Evolutionary conservation across 495 filamentous ascomycete genomes (phyloP).

Genomic region (Extremus antarcticus): DNA sequence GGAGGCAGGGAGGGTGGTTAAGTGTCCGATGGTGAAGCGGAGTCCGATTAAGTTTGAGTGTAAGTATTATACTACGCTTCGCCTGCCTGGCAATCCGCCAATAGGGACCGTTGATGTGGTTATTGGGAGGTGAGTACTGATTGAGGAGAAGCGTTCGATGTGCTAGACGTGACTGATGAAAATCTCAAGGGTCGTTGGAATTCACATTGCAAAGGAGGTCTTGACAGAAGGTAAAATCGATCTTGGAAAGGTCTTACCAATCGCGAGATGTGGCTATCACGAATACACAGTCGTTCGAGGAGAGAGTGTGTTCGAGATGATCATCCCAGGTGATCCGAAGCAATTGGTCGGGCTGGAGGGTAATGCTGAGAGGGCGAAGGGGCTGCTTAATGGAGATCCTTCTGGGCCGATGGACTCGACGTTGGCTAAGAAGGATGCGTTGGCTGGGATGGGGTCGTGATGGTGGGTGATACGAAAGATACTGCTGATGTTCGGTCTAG

Average conservation of each 20-base stretch:
- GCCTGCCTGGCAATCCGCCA: slow-evolving; percentile 42
- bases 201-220: slow-evolving; percentile 43
- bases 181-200: slow-evolving; percentile 40
- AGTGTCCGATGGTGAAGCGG: slow-evolving; percentile 40
- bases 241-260: slow-evolving; percentile 43
- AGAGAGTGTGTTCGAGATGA: slow-evolving; percentile 18
- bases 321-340: slow-evolving; percentile 24
- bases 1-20: slow-evolving; percentile 30
- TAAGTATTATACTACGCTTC: slow-evolving; percentile 40
- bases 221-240: slow-evolving; percentile 42
- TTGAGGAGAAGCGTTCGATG: no score
- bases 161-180: no score
- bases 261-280: slow-evolving; percentile 50
- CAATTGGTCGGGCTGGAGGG: slow-evolving; percentile 26
- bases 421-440: background rate
- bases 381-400: background rate
- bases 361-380: slow-evolving; percentile 13
- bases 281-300: slow-evolving; percentile 32
- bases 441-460: background rate
- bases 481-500: no score
- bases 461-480: no score
- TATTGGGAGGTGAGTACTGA: no score
- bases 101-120: slow-evolving; percentile 46
- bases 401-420: background rate
- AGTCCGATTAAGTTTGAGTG: slow-evolving; percentile 49